Conservation (phyloP, 78 protist genomes). For the Dictyostelium intermedium region DNA sequence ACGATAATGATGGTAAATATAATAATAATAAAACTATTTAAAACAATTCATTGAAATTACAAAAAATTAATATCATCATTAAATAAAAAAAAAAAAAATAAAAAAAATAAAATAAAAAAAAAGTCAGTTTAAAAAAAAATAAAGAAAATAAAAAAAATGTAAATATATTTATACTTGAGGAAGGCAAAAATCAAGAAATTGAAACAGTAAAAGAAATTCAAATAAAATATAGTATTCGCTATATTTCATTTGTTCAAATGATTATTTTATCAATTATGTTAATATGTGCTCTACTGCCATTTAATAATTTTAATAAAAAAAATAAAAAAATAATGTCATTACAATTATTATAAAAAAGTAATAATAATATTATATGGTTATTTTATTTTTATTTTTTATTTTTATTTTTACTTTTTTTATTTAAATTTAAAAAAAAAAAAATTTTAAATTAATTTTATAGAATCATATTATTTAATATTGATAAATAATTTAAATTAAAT, state of each 20-base stretch:
- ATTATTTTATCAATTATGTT: neutral
- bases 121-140: neutral
- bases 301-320: neutral
- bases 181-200: neutral
- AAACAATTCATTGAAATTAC: neutral
- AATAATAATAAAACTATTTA: neutral
- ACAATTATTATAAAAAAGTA: neutral
- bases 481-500: no score
- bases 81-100: neutral
- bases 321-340: neutral
- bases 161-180: neutral
- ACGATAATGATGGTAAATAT: neutral
- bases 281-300: neutral
- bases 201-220: neutral
- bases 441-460: no score
- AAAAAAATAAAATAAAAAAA: neutral
- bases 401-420: neutral
- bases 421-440: no score
- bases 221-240: neutral
- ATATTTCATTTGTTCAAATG: neutral
- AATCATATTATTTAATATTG: neutral
- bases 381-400: neutral
- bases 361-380: neutral
- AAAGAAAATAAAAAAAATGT: neutral
- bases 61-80: neutral